A percentile compares a stretch with the other conserved stretches of the same genome.
phyloP scores from a whole-genome alignment of 352 stramenopile species.

The Blastocystis sp. region DNA sequence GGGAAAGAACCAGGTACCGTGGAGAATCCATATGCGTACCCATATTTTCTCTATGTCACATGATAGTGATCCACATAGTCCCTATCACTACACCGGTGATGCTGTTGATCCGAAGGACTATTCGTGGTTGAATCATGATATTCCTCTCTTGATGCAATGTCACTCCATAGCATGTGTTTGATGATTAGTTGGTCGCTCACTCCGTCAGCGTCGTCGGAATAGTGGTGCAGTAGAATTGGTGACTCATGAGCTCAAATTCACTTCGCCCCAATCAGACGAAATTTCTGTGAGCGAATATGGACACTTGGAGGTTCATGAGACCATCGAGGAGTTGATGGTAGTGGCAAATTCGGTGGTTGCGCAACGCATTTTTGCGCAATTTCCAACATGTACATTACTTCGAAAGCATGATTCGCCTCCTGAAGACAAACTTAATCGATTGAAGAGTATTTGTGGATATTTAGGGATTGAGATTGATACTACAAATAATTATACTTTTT shows the following conservation, averaged over 20 bases:
- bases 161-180: neutral
- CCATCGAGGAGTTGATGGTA: conserved; percentile 68
- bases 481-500: conserved; percentile 22
- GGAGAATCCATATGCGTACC: conserved; percentile 11
- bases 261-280: neutral
- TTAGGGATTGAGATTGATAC: conserved; percentile 36
- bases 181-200: conserved; percentile 22
- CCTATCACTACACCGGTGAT: conserved; percentile 34
- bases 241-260: conserved; percentile 34
- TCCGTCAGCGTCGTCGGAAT: conserved; percentile 14
- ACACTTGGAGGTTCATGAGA: conserved; percentile 62
- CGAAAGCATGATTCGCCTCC: conserved; percentile 53
- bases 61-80: neutral
- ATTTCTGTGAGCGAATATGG: conserved; percentile 42
- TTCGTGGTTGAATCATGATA: conserved; percentile 30
- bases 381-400: conserved; percentile 23
- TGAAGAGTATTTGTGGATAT: conserved; percentile 38
- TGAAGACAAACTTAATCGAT: neutral
- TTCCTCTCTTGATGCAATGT: conserved; percentile 47
- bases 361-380: conserved; percentile 35
- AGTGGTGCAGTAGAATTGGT: conserved; percentile 28
- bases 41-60: neutral
- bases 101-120: neutral
- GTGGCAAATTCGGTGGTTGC: conserved; percentile 66
- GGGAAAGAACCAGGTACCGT: neutral